A percentile compares a stretch with the other conserved stretches of the same genome.
Evolutionary conservation across 495 filamentous ascomycete genomes (phyloP).

Genomic region (Terfezia boudieri): DNA sequence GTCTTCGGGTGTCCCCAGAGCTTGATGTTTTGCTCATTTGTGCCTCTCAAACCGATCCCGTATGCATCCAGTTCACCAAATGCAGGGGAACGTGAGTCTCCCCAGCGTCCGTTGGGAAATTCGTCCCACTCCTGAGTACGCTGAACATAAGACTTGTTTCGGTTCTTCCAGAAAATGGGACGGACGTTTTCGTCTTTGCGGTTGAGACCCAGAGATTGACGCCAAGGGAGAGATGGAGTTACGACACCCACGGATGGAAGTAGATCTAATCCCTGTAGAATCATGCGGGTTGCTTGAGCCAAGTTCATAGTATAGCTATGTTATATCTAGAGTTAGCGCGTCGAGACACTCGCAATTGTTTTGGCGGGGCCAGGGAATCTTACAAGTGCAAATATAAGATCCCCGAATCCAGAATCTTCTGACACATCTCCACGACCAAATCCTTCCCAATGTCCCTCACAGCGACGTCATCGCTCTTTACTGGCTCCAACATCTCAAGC

Average conservation of each 20-base stretch:
- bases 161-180: conserved; percentile 97
- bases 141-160: conserved; percentile 81
- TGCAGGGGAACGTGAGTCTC: conserved; percentile 86
- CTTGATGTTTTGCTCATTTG: conserved; percentile 88
- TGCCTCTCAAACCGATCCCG: conserved; percentile 85
- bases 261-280: conserved; percentile 70
- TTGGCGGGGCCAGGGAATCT: conserved; percentile 11
- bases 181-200: conserved; percentile 87
- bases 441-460: conserved; percentile 78
- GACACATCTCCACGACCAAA: conserved; percentile 81
- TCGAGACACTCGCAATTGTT: not conserved
- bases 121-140: conserved; percentile 99
- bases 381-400: conserved; percentile 83
- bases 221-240: conserved; percentile 78
- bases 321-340: not conserved
- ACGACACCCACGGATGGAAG: conserved; percentile 54
- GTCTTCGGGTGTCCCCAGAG: conserved; percentile 76
- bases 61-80: conserved; percentile 95
- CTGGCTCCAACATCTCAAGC: conserved; percentile 61
- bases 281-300: conserved; percentile 77
- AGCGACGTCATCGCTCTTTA: conserved; percentile 89
- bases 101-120: conserved; percentile 98
- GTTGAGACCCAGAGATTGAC: conserved; percentile 72
- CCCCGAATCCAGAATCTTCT: conserved; percentile 54
- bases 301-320: conserved; percentile 93